Conservation (phyloP, 108 stramenopile genomes). For the Schizochytrium sp. region DNA sequence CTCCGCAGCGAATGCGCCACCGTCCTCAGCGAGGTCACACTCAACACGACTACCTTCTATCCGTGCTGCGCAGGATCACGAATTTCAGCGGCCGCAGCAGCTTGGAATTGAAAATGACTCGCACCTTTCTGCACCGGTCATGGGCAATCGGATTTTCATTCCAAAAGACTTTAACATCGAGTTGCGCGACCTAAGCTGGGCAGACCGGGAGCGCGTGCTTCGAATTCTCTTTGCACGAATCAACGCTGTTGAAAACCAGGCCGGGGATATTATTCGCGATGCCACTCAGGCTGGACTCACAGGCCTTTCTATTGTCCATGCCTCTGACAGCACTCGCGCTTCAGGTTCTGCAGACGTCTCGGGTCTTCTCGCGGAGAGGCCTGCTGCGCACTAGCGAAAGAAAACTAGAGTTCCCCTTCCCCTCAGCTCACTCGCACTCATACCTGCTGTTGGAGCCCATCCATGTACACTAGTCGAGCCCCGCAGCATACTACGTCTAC, state of each 20-base stretch:
- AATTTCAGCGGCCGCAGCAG: neutral
- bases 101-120: neutral
- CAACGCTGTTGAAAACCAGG: conserved; percentile 38
- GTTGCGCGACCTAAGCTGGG: conserved; percentile 36
- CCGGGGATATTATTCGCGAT: neutral
- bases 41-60: conserved; percentile 29
- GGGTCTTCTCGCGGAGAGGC: neutral
- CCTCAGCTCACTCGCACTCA: too few relatives aligned
- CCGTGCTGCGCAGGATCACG: neutral
- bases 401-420: too few relatives aligned
- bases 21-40: neutral
- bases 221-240: conserved; percentile 55
- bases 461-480: too few relatives aligned
- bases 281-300: neutral
- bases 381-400: too few relatives aligned
- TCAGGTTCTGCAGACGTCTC: neutral
- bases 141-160: neutral
- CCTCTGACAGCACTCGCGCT: neutral
- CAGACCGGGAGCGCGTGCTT: conserved; percentile 53
- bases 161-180: conserved; percentile 16
- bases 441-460: too few relatives aligned
- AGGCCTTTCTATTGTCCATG: neutral
- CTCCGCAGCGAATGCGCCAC: neutral
- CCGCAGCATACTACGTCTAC: too few relatives aligned
- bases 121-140: neutral